Evolutionary conservation across 345 rosid genomes (phyloP), one percentile per base, ranked within the genome.

Genomic region (Populus deltoides): DNA sequence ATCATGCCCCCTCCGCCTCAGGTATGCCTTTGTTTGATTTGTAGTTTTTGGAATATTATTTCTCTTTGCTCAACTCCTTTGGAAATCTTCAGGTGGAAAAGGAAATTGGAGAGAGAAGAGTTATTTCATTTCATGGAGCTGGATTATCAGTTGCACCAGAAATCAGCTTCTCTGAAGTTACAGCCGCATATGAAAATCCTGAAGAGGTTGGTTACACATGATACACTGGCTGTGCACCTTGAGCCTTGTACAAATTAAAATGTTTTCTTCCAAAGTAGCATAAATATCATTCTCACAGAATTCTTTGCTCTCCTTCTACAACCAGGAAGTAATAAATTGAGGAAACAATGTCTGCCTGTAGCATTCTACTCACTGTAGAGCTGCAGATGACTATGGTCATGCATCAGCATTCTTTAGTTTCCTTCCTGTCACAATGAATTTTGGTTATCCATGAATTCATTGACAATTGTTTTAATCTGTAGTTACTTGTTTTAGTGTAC

Each of bases 1-100:
- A 91, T 96, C 79, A 96, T 96, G 98, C 99, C 99, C 5, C 99
- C 99, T 88, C 99, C 99, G 35, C 77, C 77, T 3, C 88, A 86
- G 88, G 99, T 93, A 75, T 74, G 67, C 72, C 45, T 55, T 68
- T 75, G 61, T 62, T 31, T 72, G 47, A 72, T 45, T 63, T 69
- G n/a, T 61, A 24, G 47, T 76, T 24, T 68, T 75, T 29, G 16
- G 79, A n/a, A 13, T 18, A 35, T 61, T 38, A 8, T 65, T 65
- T 73, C 66, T 70, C 68, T 73, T 77, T 79, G 81, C 53, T 41
- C 72, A 73, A 72, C 68, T 76, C 66, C 45, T 72, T 71, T 53
- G 73, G 68, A 33, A 10, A 81, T 78, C 55, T 82, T 51, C 86
- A 96, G 99, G 94, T 96, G 70, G 97, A 92, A 86, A 96, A 90